Conservation (phyloP, 805 yeast species). For the Ogataea methanolica region DNA sequence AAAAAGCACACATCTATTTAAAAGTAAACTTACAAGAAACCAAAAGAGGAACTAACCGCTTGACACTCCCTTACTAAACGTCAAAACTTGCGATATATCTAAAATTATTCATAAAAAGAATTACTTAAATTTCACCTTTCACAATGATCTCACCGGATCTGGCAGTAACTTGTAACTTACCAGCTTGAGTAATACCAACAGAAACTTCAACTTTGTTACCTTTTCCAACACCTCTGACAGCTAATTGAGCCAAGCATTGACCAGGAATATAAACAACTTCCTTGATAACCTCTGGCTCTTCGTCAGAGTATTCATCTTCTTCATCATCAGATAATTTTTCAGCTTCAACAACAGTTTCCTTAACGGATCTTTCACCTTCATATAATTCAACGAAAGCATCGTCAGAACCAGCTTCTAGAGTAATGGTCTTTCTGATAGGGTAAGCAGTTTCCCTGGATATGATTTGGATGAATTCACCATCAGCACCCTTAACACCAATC, state of each 20-base stretch:
- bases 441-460: conserved; percentile 81
- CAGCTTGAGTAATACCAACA: conserved; percentile 61
- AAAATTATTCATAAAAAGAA: too few species aligned
- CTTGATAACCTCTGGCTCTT: conserved; percentile 84
- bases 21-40: too few species aligned
- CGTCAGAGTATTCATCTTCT: conserved; percentile 48
- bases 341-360: conserved; percentile 76
- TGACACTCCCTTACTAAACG: too few species aligned
- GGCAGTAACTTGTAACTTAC: conserved; percentile 59
- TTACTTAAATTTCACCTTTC: conserved; percentile 36
- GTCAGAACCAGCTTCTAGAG: conserved; percentile 57
- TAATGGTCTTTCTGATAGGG: conserved; percentile 77
- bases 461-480: conserved; percentile 66
- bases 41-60: too few species aligned
- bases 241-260: conserved; percentile 70
- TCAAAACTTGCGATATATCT: too few species aligned
- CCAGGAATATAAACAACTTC: conserved; percentile 73
- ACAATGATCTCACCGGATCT: conserved; percentile 49
- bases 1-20: too few species aligned
- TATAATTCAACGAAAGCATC: conserved; percentile 65
- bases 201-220: conserved; percentile 65
- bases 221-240: conserved; percentile 62
- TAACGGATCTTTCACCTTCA: conserved; percentile 82
- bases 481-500: conserved; percentile 75
- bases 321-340: conserved; percentile 50